A percentile compares a stretch with the other conserved stretches of the same genome.
phyloP scores from a whole-genome alignment of 768 basidiomycete species.

The Myochromella boudieri region DNA sequence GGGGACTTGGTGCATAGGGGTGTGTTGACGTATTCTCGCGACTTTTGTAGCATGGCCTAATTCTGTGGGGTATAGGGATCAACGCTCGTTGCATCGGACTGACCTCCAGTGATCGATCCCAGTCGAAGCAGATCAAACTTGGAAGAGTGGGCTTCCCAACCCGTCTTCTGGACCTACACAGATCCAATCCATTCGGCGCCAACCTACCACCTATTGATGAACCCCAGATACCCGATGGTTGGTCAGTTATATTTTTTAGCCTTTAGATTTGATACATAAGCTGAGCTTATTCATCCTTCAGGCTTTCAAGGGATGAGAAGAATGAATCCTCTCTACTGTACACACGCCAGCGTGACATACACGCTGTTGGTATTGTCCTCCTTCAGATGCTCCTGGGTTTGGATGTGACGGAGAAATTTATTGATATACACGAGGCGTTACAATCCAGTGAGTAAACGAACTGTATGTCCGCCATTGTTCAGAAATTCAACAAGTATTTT shows the following conservation, averaged over 20 bases:
- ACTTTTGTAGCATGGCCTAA: not conserved
- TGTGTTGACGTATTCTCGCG: conserved; percentile 20
- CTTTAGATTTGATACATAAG: too few relatives aligned
- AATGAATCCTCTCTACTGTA: conserved; percentile 76
- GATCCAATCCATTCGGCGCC: conserved; percentile 76
- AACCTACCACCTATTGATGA: conserved; percentile 32
- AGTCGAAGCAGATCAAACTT: conserved; percentile 71
- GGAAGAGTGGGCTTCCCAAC: conserved; percentile 72
- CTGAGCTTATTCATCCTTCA: conserved; percentile 20
- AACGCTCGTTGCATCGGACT: conserved; percentile 61
- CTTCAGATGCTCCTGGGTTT: conserved; percentile 86
- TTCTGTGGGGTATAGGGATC: conserved; percentile 48
- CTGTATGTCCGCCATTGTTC: too few relatives aligned
- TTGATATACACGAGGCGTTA: conserved; percentile 57
- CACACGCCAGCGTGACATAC: conserved; percentile 78
- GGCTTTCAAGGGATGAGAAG: conserved; percentile 77
- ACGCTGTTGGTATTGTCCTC: conserved; percentile 75
- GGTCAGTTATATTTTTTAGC: conserved; percentile 19
- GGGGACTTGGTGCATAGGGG: conserved; percentile 71
- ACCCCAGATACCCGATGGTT: conserved; percentile 47
- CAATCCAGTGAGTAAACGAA: conserved; percentile 48
- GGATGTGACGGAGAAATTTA: conserved; percentile 57
- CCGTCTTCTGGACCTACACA: conserved; percentile 74
- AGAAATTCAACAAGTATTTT: too few relatives aligned
- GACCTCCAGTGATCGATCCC: conserved; percentile 47